Conservation (phyloP, 1,284 basidiomycete genomes). For the Taiwanofungus camphoratus region DNA sequence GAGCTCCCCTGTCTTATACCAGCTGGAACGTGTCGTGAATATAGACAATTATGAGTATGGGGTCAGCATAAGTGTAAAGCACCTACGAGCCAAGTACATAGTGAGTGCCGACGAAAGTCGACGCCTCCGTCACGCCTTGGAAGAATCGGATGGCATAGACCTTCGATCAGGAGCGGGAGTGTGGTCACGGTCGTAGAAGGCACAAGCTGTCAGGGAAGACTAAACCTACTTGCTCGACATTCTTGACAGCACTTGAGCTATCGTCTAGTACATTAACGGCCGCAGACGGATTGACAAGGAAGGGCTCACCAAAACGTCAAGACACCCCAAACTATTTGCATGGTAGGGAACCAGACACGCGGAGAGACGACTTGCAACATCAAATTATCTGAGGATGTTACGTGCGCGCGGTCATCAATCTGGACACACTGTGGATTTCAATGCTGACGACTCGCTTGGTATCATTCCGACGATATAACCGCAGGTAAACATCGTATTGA, state of each 20-base stretch:
- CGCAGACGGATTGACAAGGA: neutral
- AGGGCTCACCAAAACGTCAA: slow-evolving; percentile 52
- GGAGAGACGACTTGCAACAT: slow-evolving; percentile 57
- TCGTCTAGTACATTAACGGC: neutral
- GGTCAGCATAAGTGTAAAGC: too few species aligned
- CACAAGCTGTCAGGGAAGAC: neutral
- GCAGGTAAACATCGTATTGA: slow-evolving; percentile 68
- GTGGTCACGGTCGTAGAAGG: slow-evolving; percentile 6
- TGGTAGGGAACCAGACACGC: slow-evolving; percentile 59
- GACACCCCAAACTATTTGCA: slow-evolving; percentile 62
- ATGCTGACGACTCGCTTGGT: slow-evolving; percentile 47
- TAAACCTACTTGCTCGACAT: slow-evolving; percentile 48
- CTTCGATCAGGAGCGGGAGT: slow-evolving; percentile 28
- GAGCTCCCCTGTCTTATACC: slow-evolving; percentile 66
- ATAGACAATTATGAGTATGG: neutral
- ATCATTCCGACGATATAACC: slow-evolving; percentile 71
- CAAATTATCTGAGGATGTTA: slow-evolving; percentile 53
- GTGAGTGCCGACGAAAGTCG: slow-evolving; percentile 71
- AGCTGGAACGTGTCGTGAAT: slow-evolving; percentile 31
- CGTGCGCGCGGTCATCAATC: too few species aligned
- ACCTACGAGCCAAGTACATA: slow-evolving; percentile 66
- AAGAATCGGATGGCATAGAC: slow-evolving; percentile 71
- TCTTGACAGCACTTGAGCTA: slow-evolving; percentile 53
- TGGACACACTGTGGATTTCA: too few species aligned
- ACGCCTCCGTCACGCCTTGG: slow-evolving; percentile 68